Evolutionary conservation across 441 rosid species (phyloP), one percentile per base, ranked within the genome.

Genomic region (Sinapis alba): DNA sequence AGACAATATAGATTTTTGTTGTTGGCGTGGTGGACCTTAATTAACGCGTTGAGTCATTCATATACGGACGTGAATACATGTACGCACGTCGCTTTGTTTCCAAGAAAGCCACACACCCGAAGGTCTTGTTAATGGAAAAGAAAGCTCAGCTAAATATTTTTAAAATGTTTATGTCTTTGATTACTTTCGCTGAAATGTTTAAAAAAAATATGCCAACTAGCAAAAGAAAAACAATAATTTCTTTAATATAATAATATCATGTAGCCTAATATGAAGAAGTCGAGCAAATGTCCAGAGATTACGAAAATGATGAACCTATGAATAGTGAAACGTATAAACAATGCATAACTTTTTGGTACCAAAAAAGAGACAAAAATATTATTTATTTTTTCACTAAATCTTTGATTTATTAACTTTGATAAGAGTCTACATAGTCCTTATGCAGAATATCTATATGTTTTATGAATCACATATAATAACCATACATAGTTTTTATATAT

Each of bases 1-100:
- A 36, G n/a, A n/a, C n/a, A n/a, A n/a, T 36, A 36, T 36, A 36
- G 43, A 36, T 36, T 10, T 36, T 36, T 36, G 13, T 3, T 10
- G n/a, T 11, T 36, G 43, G 43, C 43, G 43, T 36, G 43, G 50
- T n/a, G n/a, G n/a, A n/a, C n/a, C n/a, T n/a, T 16, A 43, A 28
- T 23, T 56, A 56, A 59, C 74, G 79, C 79, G 62, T 64, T 47
- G 80, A 57, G 68, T 32, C 15, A 13, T 5, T 32, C 15, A 13
- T 5, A 57, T 18, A 45, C 19, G 34, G 26, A 71, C 68, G 72
- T 77, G 80, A 77, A 28, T 15, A 47, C 68, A 65, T 32, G 72
- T 71, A 76, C 20, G 71, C 79, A 76, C 72, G 80, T 71, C 5
- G 72, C 80, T 58, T 71, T 58, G 76, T 47, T 77, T 65, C 23